phyloP scores from a whole-genome alignment of 1,284 basidiomycete species.

The Sanguinoderma infundibulare region DNA sequence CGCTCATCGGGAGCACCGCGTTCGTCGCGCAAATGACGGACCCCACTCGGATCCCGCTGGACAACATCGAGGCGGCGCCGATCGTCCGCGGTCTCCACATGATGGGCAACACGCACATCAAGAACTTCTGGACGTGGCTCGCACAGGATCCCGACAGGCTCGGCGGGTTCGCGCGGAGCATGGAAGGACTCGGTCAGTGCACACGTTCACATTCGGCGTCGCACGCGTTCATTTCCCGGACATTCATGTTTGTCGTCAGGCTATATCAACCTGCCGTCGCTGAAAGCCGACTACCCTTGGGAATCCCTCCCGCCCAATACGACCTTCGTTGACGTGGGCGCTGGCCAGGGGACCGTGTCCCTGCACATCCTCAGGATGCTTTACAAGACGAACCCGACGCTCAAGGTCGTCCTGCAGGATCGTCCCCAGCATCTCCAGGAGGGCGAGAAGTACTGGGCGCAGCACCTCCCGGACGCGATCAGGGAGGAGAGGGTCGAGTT shows the following conservation, averaged over 20 bases:
- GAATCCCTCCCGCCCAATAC: constrained; percentile 2
- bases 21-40: constrained; percentile 1
- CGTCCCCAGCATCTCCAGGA: not conserved
- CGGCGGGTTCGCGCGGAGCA: constrained; percentile 4
- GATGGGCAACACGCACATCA: not conserved
- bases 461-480: not conserved
- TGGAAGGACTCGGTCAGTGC: constrained; percentile 1
- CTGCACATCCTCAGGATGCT: constrained; percentile 7
- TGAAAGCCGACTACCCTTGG: constrained; percentile 8
- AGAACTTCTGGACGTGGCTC: constrained; percentile 3
- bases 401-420: constrained; percentile 5
- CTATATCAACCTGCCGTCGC: constrained; percentile 1
- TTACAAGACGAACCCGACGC: constrained; percentile 3
- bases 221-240: not conserved
- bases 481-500: not conserved
- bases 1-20: not conserved
- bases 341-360: constrained; percentile 4
- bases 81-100: not conserved
- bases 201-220: not conserved
- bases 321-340: constrained; percentile 7
- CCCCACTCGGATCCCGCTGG: not conserved
- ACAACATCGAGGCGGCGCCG: not conserved
- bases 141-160: constrained; percentile 1
- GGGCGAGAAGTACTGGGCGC: constrained; percentile 6
- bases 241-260: not conserved